Evolutionary conservation across 371 early-diverging fungal species (phyloP), one percentile per base, ranked within the genome.

Genomic region (Lichtheimia corymbifera): DNA sequence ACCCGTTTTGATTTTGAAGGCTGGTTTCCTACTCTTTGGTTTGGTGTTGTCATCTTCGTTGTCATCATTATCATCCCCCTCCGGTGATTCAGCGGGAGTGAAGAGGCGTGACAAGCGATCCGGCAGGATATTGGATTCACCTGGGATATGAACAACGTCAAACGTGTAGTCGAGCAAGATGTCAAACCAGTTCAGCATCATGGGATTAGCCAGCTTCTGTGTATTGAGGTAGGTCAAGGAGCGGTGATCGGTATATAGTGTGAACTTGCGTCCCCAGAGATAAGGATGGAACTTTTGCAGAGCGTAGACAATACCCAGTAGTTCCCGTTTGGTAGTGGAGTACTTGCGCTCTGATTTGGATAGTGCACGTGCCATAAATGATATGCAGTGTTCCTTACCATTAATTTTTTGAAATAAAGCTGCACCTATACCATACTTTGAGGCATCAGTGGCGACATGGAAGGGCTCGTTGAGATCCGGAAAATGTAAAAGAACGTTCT

Each of bases 381-480:
- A 25, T 1, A 72, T 72, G 47, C 65, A 58, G 17, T 50, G 53
- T 18, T 41, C 45, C 20, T 49, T 27, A 7, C 30, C 56, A 28
- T 22, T 22, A 22, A 22, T 22, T 22, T 22, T 22, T 22, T 22
- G 22, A 22, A 22, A 22, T 22, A 22, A 42, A 0, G 64, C 67
- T 22, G 71, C 72, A 5, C 76, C 79, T 25, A 76, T 73, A 4
- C 71, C 76, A 15, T 49, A 27, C 35, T 75, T 65, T 0, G 80
- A 81, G 0, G 80, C 74, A 63, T 83, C 78, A 0, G 77, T 76
- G 7, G 71, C 74, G 0, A 80, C 58, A 41, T 59, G 64, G 47
- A 80, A 76, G 0, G 63, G 67, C 0, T 55, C 22, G 0, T 6
- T 41, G 7, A 71, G 59, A 18, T 78, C 66, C 1, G 77, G 74